Evolutionary conservation across 164 flowering plant genomes (phyloP), one percentile per base, ranked within the genome.

Genomic region (Magnolia changhungtana): DNA sequence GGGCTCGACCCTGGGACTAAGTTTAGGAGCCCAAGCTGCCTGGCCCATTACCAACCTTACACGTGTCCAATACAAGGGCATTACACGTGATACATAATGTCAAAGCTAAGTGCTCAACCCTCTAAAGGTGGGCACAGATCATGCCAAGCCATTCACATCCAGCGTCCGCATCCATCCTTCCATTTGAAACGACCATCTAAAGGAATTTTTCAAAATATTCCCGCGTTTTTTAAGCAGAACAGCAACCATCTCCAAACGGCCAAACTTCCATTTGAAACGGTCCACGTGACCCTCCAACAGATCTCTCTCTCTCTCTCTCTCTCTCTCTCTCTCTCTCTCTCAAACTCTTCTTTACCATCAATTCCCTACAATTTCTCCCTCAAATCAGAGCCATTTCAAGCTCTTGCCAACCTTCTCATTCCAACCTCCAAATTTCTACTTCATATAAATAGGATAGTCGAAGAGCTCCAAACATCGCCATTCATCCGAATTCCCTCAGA

Each of bases 161-260:
- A 37, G 45, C 45, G 45, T 37, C 45, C 45, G 2, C 45, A 37
- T 37, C 7, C 45, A 3, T 37, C 45, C 45, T 37, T 5, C 45
- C 29, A 27, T 27, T 27, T 1, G 29, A 37, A 37, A 37, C 45
- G n/a, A 8, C 31, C 70, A 10, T 24, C n/a, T 31, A 72, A 72
- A 63, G 20, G 74, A 37, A 37, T 59, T 55, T 72, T 73, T 59
- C 23, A 59, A 58, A 72, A 55, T 21, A 21, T 23, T 65, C 68
- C 68, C 68, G 68, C 68, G 27, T 21, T 24, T 23, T 66, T 68
- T 68, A 19, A 37, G 74, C 19, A 21, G 23, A 59, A 45, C 24
- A 21, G 21, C 67, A 76, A 76, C 78, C 10, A 70, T 61, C 74
- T 70, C 73, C 69, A 4, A 70, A 69, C 55, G 55, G 78, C 67